phyloP scores from a whole-genome alignment of 345 rosid species.

The Moricandia arvensis region DNA sequence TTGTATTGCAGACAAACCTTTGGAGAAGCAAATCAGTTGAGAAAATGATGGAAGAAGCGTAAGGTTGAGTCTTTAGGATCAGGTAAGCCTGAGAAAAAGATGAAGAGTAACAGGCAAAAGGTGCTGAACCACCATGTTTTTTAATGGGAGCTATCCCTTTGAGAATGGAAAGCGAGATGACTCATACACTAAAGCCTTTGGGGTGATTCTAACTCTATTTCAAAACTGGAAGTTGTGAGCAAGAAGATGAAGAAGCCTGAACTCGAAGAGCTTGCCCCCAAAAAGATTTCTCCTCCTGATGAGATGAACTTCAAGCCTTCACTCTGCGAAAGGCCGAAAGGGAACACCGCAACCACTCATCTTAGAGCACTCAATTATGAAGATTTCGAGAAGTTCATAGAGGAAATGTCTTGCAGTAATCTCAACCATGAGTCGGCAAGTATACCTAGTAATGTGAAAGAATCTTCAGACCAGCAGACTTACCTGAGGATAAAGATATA shows the following conservation, averaged over 20 bases:
- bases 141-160: constrained; percentile 1
- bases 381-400: constrained; percentile 25
- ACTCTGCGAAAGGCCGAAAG: neutral
- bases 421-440: constrained; percentile 14
- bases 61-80: constrained; percentile 34
- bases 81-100: constrained; percentile 31
- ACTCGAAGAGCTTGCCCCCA: constrained; percentile 8
- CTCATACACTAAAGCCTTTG: constrained; percentile 12
- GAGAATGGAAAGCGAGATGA: constrained; percentile 28
- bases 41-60: constrained; percentile 38
- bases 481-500: constrained; percentile 3
- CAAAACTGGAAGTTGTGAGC: neutral
- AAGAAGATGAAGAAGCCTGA: constrained; percentile 8
- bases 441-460: neutral
- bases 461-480: constrained; percentile 30
- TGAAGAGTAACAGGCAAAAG: neutral
- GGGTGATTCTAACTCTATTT: neutral
- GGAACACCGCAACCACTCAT: constrained; percentile 21
- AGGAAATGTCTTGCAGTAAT: constrained; percentile 21
- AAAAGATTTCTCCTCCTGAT: constrained; percentile 13
- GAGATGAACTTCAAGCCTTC: constrained; percentile 38
- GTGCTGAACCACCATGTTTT: constrained; percentile 26
- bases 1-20: constrained; percentile 39
- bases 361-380: constrained; percentile 25
- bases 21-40: constrained; percentile 14